Evolutionary conservation across 164 flowering plant species (phyloP).

Genomic region (Magnolia kwangsiensis): DNA sequence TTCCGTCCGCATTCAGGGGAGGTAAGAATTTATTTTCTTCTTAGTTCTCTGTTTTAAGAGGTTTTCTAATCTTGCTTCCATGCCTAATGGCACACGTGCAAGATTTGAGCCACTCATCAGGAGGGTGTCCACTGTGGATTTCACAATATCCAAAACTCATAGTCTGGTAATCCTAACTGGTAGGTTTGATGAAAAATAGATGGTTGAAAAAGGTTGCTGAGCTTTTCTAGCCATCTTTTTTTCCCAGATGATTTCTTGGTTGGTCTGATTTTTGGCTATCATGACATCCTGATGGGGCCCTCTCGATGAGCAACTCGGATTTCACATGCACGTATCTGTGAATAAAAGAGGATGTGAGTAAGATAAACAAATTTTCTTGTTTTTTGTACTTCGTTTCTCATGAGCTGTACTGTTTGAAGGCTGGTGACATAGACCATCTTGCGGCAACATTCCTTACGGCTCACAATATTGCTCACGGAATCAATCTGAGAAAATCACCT

Average conservation of each 20-base stretch:
- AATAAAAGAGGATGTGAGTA: neutral
- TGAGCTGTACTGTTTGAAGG: slow-evolving; percentile 40
- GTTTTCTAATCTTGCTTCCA: neutral
- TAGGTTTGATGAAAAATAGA: too few species aligned
- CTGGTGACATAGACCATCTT: slow-evolving; percentile 97
- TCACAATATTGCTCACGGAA: slow-evolving; percentile 95
- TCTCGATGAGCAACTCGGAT: too few species aligned
- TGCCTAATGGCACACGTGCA: neutral
- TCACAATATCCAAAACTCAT: neutral
- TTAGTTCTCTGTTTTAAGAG: neutral
- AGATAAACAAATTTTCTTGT: neutral
- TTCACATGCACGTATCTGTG: neutral
- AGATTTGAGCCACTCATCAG: neutral
- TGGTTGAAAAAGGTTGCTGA: too few species aligned
- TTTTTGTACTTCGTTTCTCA: slow-evolving; percentile 9
- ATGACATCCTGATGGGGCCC: too few species aligned
- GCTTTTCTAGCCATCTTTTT: neutral
- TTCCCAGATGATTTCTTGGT: neutral
- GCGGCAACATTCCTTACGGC: slow-evolving; percentile 89
- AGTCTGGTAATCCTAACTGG: neutral
- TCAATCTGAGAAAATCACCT: slow-evolving; percentile 91
- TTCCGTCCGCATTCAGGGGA: slow-evolving; percentile 97
- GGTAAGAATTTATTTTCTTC: slow-evolving; percentile 36
- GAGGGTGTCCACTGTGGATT: neutral
- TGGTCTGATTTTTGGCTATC: too few species aligned